Base-by-base conservation (phyloP, 306 rosid species). In the Quercus robur region DNA sequence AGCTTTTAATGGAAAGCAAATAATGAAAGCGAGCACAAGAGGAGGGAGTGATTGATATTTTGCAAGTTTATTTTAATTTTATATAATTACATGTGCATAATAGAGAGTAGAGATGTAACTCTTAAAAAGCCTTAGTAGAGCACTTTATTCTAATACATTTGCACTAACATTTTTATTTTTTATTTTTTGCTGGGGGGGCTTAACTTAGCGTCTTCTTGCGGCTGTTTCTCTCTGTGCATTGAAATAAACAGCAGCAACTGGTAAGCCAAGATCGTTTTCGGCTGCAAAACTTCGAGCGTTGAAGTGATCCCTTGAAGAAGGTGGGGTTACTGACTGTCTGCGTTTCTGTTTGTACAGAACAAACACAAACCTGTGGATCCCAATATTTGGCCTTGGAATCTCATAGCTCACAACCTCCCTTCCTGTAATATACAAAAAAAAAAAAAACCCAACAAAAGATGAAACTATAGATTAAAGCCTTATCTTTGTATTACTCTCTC, bases 311-410 rank as follows among this genome's bases (percentile, higher is more conserved):
- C 91, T 89, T 10, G 91, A 87, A 19, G 86, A 73, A 4, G 97
- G 88, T 14, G 86, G 70, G 26, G 25, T 84, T 6, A 90, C 87
- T 28, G 92, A 83, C 26, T 89, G 89, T 75, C 94, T 88, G 4
- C 81, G 17, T 33, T 84, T 89, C 71, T 94, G 99, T 84, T 85
- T 85, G 86, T 87, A 94, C 33, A 94, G 87, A 67, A 89, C 90
- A 77, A 94, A 93, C 87, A 94, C 97, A 74, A 74, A 94, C 89
- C 99, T 93, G 77, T 94, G 99, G 44, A 94, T 93, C 69, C 99
- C 99, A 59, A 94, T 93, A 28, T 85, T 84, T 3, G 99, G 99
- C 85, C 67, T 87, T 79, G 99, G 97, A 59, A 56, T 85, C 78
- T 94, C 99, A 81, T 91, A 93, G 83, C 89, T 91, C 87, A 82